These are phyloP conservation scores for Linum tenue DNA, from an alignment of 345 rosid species.

Conservation along the genomic window DNA sequence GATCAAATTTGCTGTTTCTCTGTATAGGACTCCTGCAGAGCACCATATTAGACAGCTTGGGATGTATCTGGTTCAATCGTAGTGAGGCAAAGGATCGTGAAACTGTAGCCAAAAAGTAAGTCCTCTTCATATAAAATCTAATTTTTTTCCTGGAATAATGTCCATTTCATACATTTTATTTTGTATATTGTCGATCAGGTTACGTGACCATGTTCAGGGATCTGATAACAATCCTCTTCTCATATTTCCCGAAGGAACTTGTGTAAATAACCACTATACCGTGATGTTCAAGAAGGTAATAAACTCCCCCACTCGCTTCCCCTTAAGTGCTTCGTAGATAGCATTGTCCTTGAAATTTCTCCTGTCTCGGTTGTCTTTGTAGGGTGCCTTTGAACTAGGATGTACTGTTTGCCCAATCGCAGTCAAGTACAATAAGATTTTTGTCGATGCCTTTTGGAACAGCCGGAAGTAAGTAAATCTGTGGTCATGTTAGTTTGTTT, in stretches of 20 bases:
- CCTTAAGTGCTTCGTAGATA: neutral
- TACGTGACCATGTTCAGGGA: conserved; percentile 84
- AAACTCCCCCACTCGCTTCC: neutral
- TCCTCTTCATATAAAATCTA: neutral
- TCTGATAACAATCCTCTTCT: conserved; percentile 91
- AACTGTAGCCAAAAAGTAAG: conserved; percentile 88
- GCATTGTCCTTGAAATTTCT: neutral
- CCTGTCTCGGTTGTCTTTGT: neutral
- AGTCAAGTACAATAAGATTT: conserved; percentile 92
- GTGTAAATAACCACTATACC: conserved; percentile 89
- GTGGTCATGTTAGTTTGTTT: neutral
- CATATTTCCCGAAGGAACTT: conserved; percentile 97
- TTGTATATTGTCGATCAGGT: conserved; percentile 39
- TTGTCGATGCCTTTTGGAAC: conserved; percentile 99
- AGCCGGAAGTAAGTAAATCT: conserved; percentile 72
- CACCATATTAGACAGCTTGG: conserved; percentile 90
- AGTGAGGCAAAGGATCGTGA: conserved; percentile 94
- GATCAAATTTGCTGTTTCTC: conserved; percentile 5
- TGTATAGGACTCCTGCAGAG: conserved; percentile 78
- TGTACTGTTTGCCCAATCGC: conserved; percentile 95
- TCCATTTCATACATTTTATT: conserved; percentile 14
- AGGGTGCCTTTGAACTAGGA: conserved; percentile 98
- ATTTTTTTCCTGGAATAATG: neutral
- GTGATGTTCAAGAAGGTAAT: conserved; percentile 98
- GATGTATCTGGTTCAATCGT: conserved; percentile 98